Conservation (phyloP, 495 filamentous ascomycete genomes). For the Thermothielavioides terrestris region DNA sequence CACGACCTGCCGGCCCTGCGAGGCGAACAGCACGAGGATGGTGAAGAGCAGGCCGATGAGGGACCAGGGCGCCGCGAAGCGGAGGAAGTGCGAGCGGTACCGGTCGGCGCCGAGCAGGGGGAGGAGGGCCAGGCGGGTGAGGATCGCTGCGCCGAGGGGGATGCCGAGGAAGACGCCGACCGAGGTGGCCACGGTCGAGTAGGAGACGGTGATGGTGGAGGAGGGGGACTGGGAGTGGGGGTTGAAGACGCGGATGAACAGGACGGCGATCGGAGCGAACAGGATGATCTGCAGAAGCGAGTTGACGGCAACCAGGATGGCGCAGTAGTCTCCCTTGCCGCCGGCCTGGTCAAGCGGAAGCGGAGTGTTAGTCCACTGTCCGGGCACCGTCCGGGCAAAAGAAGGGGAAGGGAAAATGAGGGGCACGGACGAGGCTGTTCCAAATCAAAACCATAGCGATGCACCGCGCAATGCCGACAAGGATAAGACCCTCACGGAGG, state of each 20-base stretch:
- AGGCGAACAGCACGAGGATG: slow-evolving; percentile 77
- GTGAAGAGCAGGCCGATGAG: slow-evolving; percentile 80
- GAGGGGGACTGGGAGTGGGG: slow-evolving; percentile 16
- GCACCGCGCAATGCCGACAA: slow-evolving; percentile 70
- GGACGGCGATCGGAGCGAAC: slow-evolving; percentile 69
- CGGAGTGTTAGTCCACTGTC: no score
- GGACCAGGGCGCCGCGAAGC: slow-evolving; percentile 61
- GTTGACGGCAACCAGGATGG: slow-evolving; percentile 83
- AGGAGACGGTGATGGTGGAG: slow-evolving; percentile 43
- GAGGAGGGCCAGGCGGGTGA: slow-evolving; percentile 61
- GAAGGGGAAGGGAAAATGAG: background rate
- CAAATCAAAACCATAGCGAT: slow-evolving; percentile 62
- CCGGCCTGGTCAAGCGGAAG: slow-evolving; percentile 39
- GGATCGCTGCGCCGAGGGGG: slow-evolving; percentile 67
- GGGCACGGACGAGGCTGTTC: slow-evolving; percentile 28
- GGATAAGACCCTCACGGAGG: slow-evolving; percentile 63
- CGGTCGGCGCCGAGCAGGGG: slow-evolving; percentile 43
- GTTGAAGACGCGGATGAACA: slow-evolving; percentile 69
- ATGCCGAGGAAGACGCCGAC: slow-evolving; percentile 84
- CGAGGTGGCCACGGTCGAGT: slow-evolving; percentile 63
- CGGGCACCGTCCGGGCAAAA: no score
- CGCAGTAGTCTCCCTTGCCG: slow-evolving; percentile 78
- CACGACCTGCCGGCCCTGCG: slow-evolving; percentile 69
- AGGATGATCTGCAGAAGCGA: slow-evolving; percentile 80
- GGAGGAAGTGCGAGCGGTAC: slow-evolving; percentile 65